Percentiles rank a stretch among this genome's conserved stretches.
phyloP scores from a whole-genome alignment of 148 eudicot species.

The Silene uniflora region DNA sequence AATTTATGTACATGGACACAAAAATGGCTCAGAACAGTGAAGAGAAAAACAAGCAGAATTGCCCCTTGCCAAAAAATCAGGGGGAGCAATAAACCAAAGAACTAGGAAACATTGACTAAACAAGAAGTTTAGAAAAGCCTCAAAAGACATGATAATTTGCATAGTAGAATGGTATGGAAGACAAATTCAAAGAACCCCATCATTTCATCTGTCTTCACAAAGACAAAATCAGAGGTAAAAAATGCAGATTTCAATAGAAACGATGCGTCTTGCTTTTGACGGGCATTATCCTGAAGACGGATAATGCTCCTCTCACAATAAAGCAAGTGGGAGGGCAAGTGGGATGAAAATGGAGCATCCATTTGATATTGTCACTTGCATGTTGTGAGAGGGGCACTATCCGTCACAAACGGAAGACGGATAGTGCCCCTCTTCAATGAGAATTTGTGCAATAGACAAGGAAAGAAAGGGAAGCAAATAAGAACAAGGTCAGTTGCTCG shows the following conservation, averaged over 20 bases:
- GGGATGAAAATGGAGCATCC: too few species aligned
- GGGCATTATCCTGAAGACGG: too few species aligned
- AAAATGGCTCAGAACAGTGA: slow-evolving; percentile 10
- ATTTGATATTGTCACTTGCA: too few species aligned
- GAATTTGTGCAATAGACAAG: slow-evolving; percentile 50
- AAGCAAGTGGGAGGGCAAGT: too few species aligned
- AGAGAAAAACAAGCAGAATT: slow-evolving; percentile 32
- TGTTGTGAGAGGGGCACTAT: too few species aligned
- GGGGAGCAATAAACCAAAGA: slow-evolving; percentile 30
- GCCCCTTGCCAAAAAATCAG: slow-evolving; percentile 16
- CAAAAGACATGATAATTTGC: slow-evolving; percentile 48
- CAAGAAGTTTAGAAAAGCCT: slow-evolving; percentile 33
- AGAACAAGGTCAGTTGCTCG: slow-evolving; percentile 74
- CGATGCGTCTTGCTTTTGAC: too few species aligned
- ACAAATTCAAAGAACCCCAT: slow-evolving; percentile 69
- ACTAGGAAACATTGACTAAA: slow-evolving; percentile 23
- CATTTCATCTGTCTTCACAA: slow-evolving; percentile 44
- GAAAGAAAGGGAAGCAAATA: slow-evolving; percentile 32
- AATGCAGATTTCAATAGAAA: slow-evolving; percentile 57
- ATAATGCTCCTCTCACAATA: too few species aligned
- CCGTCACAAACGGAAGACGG: too few species aligned
- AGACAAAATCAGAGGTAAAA: slow-evolving; percentile 22
- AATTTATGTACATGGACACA: background rate
- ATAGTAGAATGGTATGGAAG: slow-evolving; percentile 30
- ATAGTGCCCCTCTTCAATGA: too few species aligned